Percentiles rank a stretch among this genome's conserved stretches.
These are phyloP conservation scores for Sarcocystis neurona DNA, from an alignment of 169 alveolate species.

Conservation along the genomic window DNA sequence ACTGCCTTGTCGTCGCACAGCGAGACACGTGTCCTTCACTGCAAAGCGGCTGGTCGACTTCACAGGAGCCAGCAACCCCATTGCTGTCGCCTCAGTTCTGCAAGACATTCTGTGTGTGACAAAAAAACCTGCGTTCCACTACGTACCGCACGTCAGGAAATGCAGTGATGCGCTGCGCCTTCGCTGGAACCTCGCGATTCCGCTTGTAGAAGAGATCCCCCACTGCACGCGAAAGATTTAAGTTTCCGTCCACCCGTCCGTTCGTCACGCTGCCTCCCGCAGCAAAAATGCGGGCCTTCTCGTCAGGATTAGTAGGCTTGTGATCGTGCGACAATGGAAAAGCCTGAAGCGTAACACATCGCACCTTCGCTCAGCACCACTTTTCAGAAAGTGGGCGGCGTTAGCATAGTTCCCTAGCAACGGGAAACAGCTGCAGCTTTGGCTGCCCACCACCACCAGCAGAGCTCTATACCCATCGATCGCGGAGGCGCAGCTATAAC, in stretches of 20 bases:
- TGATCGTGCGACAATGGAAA: conserved; percentile 92
- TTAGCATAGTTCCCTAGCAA: too few relatives aligned
- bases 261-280: conserved; percentile 64
- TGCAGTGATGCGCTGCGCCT: conserved; percentile 94
- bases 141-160: conserved; percentile 91
- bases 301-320: conserved; percentile 94
- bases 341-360: too few relatives aligned
- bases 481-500: neutral
- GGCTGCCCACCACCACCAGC: too few relatives aligned
- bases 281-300: conserved; percentile 65
- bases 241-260: conserved; percentile 69
- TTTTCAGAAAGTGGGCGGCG: too few relatives aligned
- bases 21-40: too few relatives aligned
- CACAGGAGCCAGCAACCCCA: too few relatives aligned
- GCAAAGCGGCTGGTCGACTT: too few relatives aligned
- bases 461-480: neutral
- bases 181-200: conserved; percentile 82
- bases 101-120: neutral
- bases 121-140: neutral
- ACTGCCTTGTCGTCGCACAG: too few relatives aligned
- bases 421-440: too few relatives aligned
- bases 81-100: too few relatives aligned
- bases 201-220: conserved; percentile 96
- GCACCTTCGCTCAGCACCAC: too few relatives aligned
- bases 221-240: conserved; percentile 81